Percentiles rank a stretch among this genome's conserved stretches.
These are phyloP conservation scores for Trametes versicolor DNA, from an alignment of 1,284 basidiomycete species.

Conservation along the genomic window DNA sequence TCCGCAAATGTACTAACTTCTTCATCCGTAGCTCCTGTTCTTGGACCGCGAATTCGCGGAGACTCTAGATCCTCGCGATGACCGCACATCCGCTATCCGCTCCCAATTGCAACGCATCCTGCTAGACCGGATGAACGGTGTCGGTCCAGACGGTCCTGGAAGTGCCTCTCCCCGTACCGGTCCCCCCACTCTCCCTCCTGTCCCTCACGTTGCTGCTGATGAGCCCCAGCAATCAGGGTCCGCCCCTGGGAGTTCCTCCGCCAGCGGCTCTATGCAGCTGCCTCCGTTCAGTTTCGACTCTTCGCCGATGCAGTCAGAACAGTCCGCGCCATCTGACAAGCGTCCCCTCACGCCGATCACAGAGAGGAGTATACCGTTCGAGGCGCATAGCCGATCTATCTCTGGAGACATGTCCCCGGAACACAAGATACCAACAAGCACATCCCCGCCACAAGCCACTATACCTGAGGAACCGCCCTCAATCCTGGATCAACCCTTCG, in stretches of 20 bases:
- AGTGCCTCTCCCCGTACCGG: slow-evolving; percentile 24
- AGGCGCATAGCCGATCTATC: slow-evolving; percentile 37
- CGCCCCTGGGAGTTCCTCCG: slow-evolving; percentile 11
- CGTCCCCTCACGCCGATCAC: slow-evolving; percentile 47
- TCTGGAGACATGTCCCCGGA: slow-evolving; percentile 30
- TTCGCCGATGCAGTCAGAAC: slow-evolving; percentile 15
- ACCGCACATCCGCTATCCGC: slow-evolving; percentile 77
- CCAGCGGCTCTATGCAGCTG: slow-evolving; percentile 41
- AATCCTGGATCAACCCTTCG: slow-evolving; percentile 28
- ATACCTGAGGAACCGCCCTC: slow-evolving; percentile 31
- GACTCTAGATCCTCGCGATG: slow-evolving; percentile 80
- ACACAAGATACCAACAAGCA: slow-evolving; percentile 4
- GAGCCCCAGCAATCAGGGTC: slow-evolving; percentile 10
- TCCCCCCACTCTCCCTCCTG: slow-evolving; percentile 41
- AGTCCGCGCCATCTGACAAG: slow-evolving; percentile 26
- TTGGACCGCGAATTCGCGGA: slow-evolving; percentile 89
- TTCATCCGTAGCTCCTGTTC: slow-evolving; percentile 75
- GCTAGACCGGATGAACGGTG: slow-evolving; percentile 67
- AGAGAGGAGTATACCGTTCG: slow-evolving; percentile 41
- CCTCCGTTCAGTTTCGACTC: slow-evolving; percentile 47
- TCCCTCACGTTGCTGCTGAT: slow-evolving; percentile 33
- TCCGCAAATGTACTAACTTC: slow-evolving; percentile 19
- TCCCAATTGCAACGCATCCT: slow-evolving; percentile 71
- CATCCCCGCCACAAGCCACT: slow-evolving; percentile 22
- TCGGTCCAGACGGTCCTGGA: slow-evolving; percentile 33